Conservation (phyloP, 352 stramenopile genomes). For the Albugo candida region DNA sequence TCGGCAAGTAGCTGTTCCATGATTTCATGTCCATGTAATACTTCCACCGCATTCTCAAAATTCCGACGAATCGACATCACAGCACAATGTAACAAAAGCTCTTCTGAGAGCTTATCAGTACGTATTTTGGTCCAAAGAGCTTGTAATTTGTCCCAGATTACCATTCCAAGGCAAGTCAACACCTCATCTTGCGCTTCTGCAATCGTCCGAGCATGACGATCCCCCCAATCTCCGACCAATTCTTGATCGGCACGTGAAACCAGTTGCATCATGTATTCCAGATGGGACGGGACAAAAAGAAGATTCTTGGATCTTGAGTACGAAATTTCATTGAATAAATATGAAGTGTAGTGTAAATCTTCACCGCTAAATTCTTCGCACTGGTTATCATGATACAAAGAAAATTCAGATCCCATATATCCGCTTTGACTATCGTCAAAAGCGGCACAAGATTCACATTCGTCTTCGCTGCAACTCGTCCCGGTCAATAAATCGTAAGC, state of each 20-base stretch:
- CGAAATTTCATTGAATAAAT: slow-evolving; percentile 71
- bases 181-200: slow-evolving; percentile 74
- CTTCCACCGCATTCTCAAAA: slow-evolving; percentile 70
- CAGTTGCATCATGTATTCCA: slow-evolving; percentile 71
- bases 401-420: slow-evolving; percentile 4
- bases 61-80: slow-evolving; percentile 56
- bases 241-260: slow-evolving; percentile 72
- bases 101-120: slow-evolving; percentile 53
- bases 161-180: slow-evolving; percentile 68
- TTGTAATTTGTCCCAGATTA: slow-evolving; percentile 79
- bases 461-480: slow-evolving; percentile 66
- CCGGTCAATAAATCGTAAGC: slow-evolving; percentile 73
- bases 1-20: slow-evolving; percentile 73
- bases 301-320: slow-evolving; percentile 64
- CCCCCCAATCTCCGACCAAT: slow-evolving; percentile 60
- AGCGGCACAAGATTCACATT: slow-evolving; percentile 66
- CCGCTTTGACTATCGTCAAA: slow-evolving; percentile 37
- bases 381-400: slow-evolving; percentile 4
- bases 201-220: slow-evolving; percentile 67
- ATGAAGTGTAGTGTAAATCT: slow-evolving; percentile 71
- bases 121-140: slow-evolving; percentile 61
- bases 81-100: slow-evolving; percentile 60
- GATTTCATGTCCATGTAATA: slow-evolving; percentile 70
- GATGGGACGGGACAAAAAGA: slow-evolving; percentile 67
- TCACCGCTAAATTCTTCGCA: slow-evolving; percentile 33